Conservation (phyloP, 345 rosid species). For the Camelina neglecta region DNA sequence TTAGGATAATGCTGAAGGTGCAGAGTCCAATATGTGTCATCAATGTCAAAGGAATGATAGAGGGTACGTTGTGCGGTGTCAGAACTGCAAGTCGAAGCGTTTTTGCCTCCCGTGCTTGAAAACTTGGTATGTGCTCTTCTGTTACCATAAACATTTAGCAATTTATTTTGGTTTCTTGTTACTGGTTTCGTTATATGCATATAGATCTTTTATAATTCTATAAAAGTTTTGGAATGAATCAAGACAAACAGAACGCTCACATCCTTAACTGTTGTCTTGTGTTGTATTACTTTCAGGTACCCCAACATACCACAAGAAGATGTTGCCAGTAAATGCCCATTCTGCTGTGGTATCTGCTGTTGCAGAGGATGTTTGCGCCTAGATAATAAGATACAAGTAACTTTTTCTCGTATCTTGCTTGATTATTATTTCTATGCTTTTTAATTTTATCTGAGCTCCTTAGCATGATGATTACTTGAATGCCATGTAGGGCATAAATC, state of each 20-base stretch:
- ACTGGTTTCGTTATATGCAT: not conserved
- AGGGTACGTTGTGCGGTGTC: constrained; percentile 54
- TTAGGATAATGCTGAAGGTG: too few species aligned
- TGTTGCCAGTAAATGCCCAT: constrained; percentile 54
- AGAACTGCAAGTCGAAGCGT: constrained; percentile 52
- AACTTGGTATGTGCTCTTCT: constrained; percentile 49
- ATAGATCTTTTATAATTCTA: not conserved
- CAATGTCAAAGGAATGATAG: constrained; percentile 67
- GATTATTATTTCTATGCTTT: not conserved
- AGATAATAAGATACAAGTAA: constrained; percentile 40
- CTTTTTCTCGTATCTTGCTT: constrained; percentile 19
- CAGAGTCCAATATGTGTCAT: too few species aligned
- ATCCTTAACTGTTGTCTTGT: not conserved
- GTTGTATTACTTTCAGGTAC: constrained; percentile 48
- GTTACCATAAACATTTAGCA: not conserved
- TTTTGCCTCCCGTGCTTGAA: constrained; percentile 54
- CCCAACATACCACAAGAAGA: constrained; percentile 51
- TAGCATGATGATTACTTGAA: not conserved
- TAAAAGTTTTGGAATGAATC: not conserved
- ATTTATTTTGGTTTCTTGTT: constrained; percentile 2
- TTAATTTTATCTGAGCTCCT: not conserved
- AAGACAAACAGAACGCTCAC: not conserved
- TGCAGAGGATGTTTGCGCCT: constrained; percentile 71
- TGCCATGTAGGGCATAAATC: not conserved
- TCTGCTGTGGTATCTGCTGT: constrained; percentile 61